Evolutionary conservation across 257 asterid genomes (phyloP).

Genomic region (Pogostemon cablin): DNA sequence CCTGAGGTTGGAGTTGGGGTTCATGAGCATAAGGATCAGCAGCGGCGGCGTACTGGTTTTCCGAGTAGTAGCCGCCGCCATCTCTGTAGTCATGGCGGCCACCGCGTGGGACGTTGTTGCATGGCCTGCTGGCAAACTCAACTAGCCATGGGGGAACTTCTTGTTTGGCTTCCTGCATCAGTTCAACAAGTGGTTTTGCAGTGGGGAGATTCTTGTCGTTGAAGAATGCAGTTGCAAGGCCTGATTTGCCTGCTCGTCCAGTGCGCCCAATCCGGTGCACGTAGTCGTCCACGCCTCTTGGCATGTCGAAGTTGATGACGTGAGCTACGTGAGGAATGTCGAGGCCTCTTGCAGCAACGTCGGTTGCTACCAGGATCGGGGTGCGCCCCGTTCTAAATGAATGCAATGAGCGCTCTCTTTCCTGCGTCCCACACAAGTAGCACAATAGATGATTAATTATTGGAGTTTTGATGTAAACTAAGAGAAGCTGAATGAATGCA

Average conservation of each 20-base stretch:
- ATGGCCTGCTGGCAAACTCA: neutral
- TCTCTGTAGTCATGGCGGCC: neutral
- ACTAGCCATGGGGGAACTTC: conserved; percentile 44
- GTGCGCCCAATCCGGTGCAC: conserved; percentile 89
- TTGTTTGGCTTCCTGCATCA: conserved; percentile 70
- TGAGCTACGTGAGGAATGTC: conserved; percentile 82
- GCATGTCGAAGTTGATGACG: conserved; percentile 75
- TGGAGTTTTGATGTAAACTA: neutral
- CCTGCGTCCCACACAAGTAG: conserved; percentile 43
- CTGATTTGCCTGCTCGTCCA: conserved; percentile 87
- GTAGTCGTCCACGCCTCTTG: conserved; percentile 58
- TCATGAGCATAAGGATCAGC: neutral
- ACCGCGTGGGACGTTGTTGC: neutral
- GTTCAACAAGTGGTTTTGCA: conserved; percentile 57
- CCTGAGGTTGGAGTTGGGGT: too few species aligned
- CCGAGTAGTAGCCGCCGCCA: neutral
- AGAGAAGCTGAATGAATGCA: too few species aligned
- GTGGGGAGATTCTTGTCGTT: conserved; percentile 51
- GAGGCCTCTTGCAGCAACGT: conserved; percentile 76
- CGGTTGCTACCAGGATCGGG: conserved; percentile 76
- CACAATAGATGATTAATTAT: neutral
- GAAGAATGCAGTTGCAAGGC: conserved; percentile 83
- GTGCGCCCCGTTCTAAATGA: conserved; percentile 62
- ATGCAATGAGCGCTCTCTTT: conserved; percentile 63
- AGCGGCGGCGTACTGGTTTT: neutral